Conservation (phyloP, 2,329 filamentous ascomycete genomes). For the Microthyrium microscopicum region DNA sequence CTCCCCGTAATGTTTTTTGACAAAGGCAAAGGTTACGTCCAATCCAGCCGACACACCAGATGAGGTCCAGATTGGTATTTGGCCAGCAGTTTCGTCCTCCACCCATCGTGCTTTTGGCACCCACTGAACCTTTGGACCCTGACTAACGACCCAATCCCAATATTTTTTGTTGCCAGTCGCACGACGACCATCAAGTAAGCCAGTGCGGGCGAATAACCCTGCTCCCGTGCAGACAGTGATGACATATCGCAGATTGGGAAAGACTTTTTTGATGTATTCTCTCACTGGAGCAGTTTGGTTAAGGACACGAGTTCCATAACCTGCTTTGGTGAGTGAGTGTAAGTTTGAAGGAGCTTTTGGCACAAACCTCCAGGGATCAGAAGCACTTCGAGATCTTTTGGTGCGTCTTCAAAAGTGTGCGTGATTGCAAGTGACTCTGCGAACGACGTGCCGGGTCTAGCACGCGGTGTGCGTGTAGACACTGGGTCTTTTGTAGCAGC, state of each 20-base stretch:
- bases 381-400: too few relatives aligned
- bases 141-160: too few relatives aligned
- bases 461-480: background rate
- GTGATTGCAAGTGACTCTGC: conserved; percentile 2
- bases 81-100: too few relatives aligned
- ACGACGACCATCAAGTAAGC: conserved; percentile 1
- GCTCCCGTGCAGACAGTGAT: conserved; percentile 1
- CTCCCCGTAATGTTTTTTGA: background rate
- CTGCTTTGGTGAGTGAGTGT: too few relatives aligned
- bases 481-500: background rate
- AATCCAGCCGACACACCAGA: conserved; percentile 4
- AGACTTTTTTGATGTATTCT: too few relatives aligned
- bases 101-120: conserved; percentile 2
- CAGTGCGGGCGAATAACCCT: background rate
- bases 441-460: background rate
- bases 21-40: conserved; percentile 2
- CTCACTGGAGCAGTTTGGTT: too few relatives aligned
- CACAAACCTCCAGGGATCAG: too few relatives aligned
- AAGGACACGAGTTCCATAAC: too few relatives aligned
- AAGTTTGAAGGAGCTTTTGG: too few relatives aligned
- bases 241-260: background rate
- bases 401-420: conserved; percentile 1
- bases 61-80: too few relatives aligned
- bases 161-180: conserved; percentile 6
- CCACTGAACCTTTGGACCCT: background rate